These are phyloP conservation scores for Eimeria sp. DNA, from an alignment of 169 alveolate genomes.

Conservation along the genomic window DNA sequence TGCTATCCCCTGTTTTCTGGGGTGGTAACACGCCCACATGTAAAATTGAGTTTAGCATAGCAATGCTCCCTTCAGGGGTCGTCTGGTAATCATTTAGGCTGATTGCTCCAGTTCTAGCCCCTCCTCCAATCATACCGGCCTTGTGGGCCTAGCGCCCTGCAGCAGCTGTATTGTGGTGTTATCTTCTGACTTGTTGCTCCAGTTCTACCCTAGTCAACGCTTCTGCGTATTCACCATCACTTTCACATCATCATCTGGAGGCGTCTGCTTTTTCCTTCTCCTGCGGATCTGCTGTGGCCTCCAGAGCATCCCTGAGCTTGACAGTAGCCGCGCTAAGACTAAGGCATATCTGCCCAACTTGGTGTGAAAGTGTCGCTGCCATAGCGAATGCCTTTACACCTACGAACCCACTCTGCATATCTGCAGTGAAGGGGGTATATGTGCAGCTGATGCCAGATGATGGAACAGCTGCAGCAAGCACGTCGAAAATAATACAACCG, in stretches of 20 bases:
- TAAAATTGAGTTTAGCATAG: not conserved
- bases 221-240: not conserved
- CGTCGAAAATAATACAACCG: conserved; percentile 31
- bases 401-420: conserved; percentile 16
- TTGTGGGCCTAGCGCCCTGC: not conserved
- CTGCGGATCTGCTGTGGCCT: not conserved
- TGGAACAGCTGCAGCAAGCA: conserved; percentile 45
- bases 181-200: not conserved
- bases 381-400: conserved; percentile 54
- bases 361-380: conserved; percentile 40
- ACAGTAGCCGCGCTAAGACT: conserved; percentile 22
- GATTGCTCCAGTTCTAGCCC: not conserved
- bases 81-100: not conserved
- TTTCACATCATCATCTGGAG: not conserved
- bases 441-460: conserved; percentile 29
- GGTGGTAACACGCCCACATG: not conserved
- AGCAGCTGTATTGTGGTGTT: not conserved
- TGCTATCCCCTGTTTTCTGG: not conserved
- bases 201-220: not conserved
- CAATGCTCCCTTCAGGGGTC: not conserved
- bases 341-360: conserved; percentile 41
- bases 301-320: not conserved
- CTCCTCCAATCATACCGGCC: not conserved
- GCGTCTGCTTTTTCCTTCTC: not conserved
- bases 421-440: not conserved